phyloP scores from a whole-genome alignment of 805 yeast species.

The Candida qinlingensis region DNA sequence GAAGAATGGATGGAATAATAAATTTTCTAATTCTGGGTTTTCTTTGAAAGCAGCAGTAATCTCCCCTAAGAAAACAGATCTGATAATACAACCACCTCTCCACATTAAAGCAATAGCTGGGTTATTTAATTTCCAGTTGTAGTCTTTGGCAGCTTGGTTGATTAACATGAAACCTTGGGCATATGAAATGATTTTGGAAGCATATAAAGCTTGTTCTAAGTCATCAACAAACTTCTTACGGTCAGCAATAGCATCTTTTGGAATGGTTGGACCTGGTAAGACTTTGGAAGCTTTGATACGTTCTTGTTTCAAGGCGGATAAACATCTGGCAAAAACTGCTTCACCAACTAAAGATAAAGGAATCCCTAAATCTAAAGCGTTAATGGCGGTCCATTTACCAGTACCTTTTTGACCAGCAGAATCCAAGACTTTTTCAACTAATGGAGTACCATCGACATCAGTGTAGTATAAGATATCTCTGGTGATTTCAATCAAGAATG shows the following conservation, averaged over 20 bases:
- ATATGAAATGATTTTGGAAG: slow-evolving; percentile 96
- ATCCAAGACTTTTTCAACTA: slow-evolving; percentile 95
- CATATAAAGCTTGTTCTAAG: slow-evolving; percentile 96
- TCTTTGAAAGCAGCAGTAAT: slow-evolving; percentile 95
- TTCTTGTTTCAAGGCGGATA: slow-evolving; percentile 88
- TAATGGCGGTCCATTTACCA: slow-evolving; percentile 99
- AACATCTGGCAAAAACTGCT: slow-evolving; percentile 95
- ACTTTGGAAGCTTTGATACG: slow-evolving; percentile 79
- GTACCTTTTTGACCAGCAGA: slow-evolving; percentile 99
- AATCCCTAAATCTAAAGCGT: slow-evolving; percentile 95
- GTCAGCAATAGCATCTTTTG: slow-evolving; percentile 63
- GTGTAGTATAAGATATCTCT: slow-evolving; percentile 88
- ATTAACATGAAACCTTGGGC: slow-evolving; percentile 99
- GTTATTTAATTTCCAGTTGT: slow-evolving; percentile 95
- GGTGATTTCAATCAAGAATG: slow-evolving; percentile 94
- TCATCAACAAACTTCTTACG: slow-evolving; percentile 82
- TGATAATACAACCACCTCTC: slow-evolving; percentile 99
- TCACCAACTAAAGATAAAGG: slow-evolving; percentile 98
- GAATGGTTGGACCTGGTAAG: slow-evolving; percentile 72
- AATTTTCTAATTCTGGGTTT: slow-evolving; percentile 89
- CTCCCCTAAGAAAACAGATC: slow-evolving; percentile 97
- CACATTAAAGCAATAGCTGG: slow-evolving; percentile 99
- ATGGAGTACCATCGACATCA: slow-evolving; percentile 86
- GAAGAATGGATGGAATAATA: slow-evolving; percentile 94
- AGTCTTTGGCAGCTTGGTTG: slow-evolving; percentile 96